These are phyloP conservation scores for Melampsora abietis-canadensis DNA, from an alignment of 1,284 basidiomycete species.

Conservation along the genomic window DNA sequence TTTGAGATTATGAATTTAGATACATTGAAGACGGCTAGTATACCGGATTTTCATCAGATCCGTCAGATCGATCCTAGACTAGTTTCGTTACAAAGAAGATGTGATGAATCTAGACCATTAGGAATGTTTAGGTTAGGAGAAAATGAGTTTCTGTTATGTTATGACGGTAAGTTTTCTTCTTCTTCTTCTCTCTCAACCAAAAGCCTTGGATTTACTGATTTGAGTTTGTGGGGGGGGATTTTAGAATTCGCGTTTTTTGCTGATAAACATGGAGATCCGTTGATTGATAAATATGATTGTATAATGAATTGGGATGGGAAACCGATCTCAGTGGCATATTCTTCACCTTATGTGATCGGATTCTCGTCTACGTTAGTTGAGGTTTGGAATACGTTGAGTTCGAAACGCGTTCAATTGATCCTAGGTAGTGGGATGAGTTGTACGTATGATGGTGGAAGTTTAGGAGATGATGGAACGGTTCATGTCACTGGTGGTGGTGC, in stretches of 20 bases:
- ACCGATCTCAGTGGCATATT: constrained; percentile 76
- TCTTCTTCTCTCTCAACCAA: not conserved
- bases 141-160: constrained; percentile 87
- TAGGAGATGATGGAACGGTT: constrained; percentile 26
- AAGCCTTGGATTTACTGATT: not conserved
- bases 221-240: not conserved
- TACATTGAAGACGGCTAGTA: constrained; percentile 52
- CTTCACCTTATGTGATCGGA: constrained; percentile 82
- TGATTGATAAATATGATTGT: constrained; percentile 58
- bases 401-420: constrained; percentile 84
- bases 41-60: constrained; percentile 59
- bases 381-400: constrained; percentile 78
- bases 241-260: constrained; percentile 79
- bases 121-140: constrained; percentile 78
- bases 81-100: constrained; percentile 71
- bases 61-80: constrained; percentile 68
- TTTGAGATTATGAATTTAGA: constrained; percentile 83
- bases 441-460: constrained; percentile 57
- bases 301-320: constrained; percentile 94
- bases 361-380: constrained; percentile 93
- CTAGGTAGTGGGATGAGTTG: constrained; percentile 74
- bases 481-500: not conserved
- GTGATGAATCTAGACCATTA: constrained; percentile 72
- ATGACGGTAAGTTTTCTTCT: constrained; percentile 59
- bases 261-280: constrained; percentile 71